A percentile compares a stretch with the other conserved stretches of the same genome.
Evolutionary conservation across 805 yeast genomes (phyloP).

Genomic region (Lipomyces mesembrius): DNA sequence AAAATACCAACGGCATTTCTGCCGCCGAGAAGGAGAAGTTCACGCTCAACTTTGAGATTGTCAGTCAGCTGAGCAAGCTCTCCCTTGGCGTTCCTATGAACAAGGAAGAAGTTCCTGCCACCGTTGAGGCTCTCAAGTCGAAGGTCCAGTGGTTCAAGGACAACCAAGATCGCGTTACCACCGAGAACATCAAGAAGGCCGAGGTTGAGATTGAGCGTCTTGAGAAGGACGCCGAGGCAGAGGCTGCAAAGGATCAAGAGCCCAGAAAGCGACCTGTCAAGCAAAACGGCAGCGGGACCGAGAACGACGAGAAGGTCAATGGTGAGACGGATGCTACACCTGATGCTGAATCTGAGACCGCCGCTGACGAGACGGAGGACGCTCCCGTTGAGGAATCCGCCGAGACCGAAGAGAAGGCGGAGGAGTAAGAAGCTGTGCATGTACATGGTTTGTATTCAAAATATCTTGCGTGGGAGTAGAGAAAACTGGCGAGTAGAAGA

Average conservation of each 20-base stretch:
- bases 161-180: conserved; percentile 81
- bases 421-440: neutral
- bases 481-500: neutral
- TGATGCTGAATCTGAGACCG: conserved; percentile 27
- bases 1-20: conserved; percentile 20
- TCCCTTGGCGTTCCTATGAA: conserved; percentile 78
- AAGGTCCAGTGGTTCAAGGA: conserved; percentile 70
- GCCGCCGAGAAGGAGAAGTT: conserved; percentile 51
- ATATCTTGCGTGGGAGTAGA: neutral
- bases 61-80: conserved; percentile 75
- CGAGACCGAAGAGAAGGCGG: neutral
- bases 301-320: conserved; percentile 7
- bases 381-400: conserved; percentile 8
- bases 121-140: conserved; percentile 68
- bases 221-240: conserved; percentile 55
- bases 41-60: conserved; percentile 77
- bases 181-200: conserved; percentile 73
- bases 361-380: conserved; percentile 29
- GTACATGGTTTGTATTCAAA: neutral
- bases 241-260: conserved; percentile 18
- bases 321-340: conserved; percentile 15
- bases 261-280: conserved; percentile 12
- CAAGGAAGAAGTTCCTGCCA: conserved; percentile 67
- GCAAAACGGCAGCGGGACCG: conserved; percentile 16
- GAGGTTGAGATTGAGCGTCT: conserved; percentile 75